Base-by-base conservation (phyloP, 768 basidiomycete species). In the Amanita thiersii region DNA sequence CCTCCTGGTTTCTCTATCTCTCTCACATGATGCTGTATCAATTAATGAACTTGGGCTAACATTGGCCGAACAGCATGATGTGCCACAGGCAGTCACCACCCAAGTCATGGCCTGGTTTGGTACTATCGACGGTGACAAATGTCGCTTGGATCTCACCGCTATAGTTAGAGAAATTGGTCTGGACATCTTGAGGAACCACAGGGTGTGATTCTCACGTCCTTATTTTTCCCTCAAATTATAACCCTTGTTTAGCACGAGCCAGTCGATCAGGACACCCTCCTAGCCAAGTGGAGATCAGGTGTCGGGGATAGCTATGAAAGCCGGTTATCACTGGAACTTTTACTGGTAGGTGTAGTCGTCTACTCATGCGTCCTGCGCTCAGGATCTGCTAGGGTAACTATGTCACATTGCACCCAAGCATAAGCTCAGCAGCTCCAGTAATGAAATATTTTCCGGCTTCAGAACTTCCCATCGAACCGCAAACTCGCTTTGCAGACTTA, bases 81-180 rank as follows among this genome's bases (percentile, higher is more conserved):
- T 93, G 11, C 68, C 75, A 5, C 61, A 73, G 5, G 56, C 64
- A 2, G 72, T 91, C 20, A 71, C 77, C 5, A 61, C 55, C 5
- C 87, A 90, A 54, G 70, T 91, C 19, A 76, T 96, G 67, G 55
- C 62, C 0, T 93, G 93, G 82, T 97, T 94, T 50, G 91, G 90
- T 11, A 62, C 66, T 3, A 57, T 81, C 3, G 52, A 60, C 11
- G 65, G 66, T 12, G 75, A 65, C 2, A 60, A 58, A 31, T 92
- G 90, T 88, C 68, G 56, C 30, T 75, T 86, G 71, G 70, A 91
- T 42, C 66, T 71, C 23, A 58, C 64, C 4, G 66, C 65, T 2
- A 64, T 87, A 11, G 72, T 92, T 5, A 75, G 66, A 46, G 82
- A 93, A 55, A 64, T 94, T 11, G 94, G 93, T 1, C 49, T 87